A percentile compares a stretch with the other conserved stretches of the same genome.
phyloP scores from a whole-genome alignment of 441 rosid genomes.

The Arabidopsis lyrata region DNA sequence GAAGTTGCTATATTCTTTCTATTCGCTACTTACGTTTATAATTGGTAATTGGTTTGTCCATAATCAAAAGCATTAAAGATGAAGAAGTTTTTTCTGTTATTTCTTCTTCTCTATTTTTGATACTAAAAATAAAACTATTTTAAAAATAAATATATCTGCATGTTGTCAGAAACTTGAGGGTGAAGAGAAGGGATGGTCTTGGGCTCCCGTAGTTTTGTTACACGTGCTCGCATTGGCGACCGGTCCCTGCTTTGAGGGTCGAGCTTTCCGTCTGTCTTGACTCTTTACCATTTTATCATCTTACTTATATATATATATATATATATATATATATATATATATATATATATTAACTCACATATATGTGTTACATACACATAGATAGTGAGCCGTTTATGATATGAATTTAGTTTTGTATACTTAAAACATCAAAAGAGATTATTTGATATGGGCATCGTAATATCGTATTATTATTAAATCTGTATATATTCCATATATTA shows the following conservation, averaged over 20 bases:
- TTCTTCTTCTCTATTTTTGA: not conserved
- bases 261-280: constrained; percentile 33
- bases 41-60: constrained; percentile 23
- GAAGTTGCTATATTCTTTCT: constrained; percentile 17
- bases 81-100: constrained; percentile 35
- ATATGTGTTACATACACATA: not conserved
- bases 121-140: not conserved
- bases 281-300: constrained; percentile 1
- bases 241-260: constrained; percentile 51
- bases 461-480: not conserved
- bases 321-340: too few relatives aligned
- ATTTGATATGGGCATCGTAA: not conserved
- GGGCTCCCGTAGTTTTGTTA: constrained; percentile 19
- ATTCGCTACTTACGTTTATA: constrained; percentile 8
- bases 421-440: too few relatives aligned
- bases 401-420: not conserved
- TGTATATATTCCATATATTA: not conserved
- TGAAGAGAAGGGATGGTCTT: constrained; percentile 29
- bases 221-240: constrained; percentile 34
- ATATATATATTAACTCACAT: too few relatives aligned
- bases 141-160: not conserved
- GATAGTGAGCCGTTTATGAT: not conserved
- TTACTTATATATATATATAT: not conserved
- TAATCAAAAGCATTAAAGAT: constrained; percentile 18
- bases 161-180: constrained; percentile 34